Base-by-base conservation (phyloP, 371 early-diverging fungal genomes). In the Umbelopsis sp. region DNA sequence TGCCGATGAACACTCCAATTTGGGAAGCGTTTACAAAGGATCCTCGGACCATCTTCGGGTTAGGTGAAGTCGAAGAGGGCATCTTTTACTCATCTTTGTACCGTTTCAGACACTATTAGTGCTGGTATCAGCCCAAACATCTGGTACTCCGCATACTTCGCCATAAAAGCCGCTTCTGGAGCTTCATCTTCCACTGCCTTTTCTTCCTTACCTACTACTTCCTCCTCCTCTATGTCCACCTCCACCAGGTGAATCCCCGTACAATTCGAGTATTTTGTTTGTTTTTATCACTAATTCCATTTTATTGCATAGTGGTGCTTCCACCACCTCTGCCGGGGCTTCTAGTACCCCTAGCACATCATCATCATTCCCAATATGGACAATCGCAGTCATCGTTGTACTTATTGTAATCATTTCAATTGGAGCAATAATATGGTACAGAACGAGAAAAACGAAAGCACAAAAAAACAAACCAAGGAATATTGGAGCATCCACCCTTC, bases 91-190 rank as follows among this genome's bases (percentile, higher is more conserved):
- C 8, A 57, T 18, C 53, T 24, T 35, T 35, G 29, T 11, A 12
- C 18, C 35, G 1, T 0, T 35, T 16, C 67, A 80, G 80, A 79
- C 63, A 76, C 80, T 32, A 57, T 80, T 16, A 65, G 65, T 44
- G 70, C 78, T 41, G 80, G 80, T 50, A 20, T 52, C 16, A 67
- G 70, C 22, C 78, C 80, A 41, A 53, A 75, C 46, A 32, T 75
- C 25, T 50, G 73, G 45, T 80, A 76, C 72, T 65, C 72, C 63
- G 74, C 74, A 38, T 70, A 67, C 48, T 81, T 84, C 72, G 75
- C 77, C 63, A 78, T 84, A 63, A 22, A 71, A 37, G 76, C 72
- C 63, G 75, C 66, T 41, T 20, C 38, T 57, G 76, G 76, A 18
- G 57, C 57, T 12, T 4, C 14, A 14, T 57, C 57, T 12, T 41